Base-by-base conservation (phyloP, 768 basidiomycete species). In the Hemileccinum impolitum region DNA sequence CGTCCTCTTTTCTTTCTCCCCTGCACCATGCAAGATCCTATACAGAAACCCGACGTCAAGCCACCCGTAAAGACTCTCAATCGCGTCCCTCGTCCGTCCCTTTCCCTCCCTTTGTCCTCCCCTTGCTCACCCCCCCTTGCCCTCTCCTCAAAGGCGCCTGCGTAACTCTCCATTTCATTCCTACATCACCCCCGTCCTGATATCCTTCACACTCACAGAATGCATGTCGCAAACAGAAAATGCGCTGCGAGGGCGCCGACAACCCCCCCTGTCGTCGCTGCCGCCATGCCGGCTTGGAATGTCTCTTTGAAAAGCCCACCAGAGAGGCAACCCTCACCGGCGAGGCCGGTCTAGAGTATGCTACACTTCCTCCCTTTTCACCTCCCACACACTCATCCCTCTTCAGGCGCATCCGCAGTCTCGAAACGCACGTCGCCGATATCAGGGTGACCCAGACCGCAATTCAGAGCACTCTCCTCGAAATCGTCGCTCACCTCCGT, bases 261-360 rank as follows among this genome's bases (percentile, higher is more conserved):
- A 93, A 90, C 60, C 94, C 94, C 21, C 94, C 94, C n/a, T 97
- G 94, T 70, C 85, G 88, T 60, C 82, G 94, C 38, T 97, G 94
- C 70, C 79, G 90, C 28, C 87, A 92, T 59, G 85, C 88, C 17
- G 89, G 90, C 3, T 75, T 96, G 12, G 90, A 94, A 36, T 97
- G 94, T 71, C 76, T 96, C 30, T 95, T 97, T 65, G 94, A 97
- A 69, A 96, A 96, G 60, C 94, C 94, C 3, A 85, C 83, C 12
- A 78, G 85, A 58, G 91, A 94, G 65, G 87, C 89, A 13, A 88
- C 86, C 47, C 78, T 92, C 41, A 90, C 90, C 8, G 89, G 90
- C 39, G 91, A 94, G 69, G 91, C 90, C 15, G 91, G 90, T 8
- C 68, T 93, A 45, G 92, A 93, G 91, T 93, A 65, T 69, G 89